Base-by-base conservation (phyloP, 345 rosid species). In the Trapa incisa region DNA sequence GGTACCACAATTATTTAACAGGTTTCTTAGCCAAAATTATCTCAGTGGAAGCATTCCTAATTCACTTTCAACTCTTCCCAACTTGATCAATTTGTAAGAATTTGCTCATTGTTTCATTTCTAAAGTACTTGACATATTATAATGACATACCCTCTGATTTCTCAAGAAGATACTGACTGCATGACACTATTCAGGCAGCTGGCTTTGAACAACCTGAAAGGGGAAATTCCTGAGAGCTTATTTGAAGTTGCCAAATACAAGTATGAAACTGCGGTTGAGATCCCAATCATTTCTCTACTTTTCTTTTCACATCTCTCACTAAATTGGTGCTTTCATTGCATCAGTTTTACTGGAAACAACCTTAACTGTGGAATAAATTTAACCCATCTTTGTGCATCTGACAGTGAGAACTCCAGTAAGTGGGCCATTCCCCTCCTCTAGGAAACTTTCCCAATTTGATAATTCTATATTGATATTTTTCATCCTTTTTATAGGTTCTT, bases 21-120 rank as follows among this genome's bases (percentile, higher is more conserved):
- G 99, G 89, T 83, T 87, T 4, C 78, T 94, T 77, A 87, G 90
- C 79, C 87, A 85, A 79, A 95, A 95, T 79, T 84, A 86, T 74
- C 96, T 95, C 65, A 77, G 63, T 41, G 98, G 97, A 72, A 75
- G 80, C 66, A 78, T 95, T 66, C 99, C 98, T 13, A 83, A 66
- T 39, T 86, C 98, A 67, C 84, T 95, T 58, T 70, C 85, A 0
- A 57, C 76, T 72, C 93, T 95, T 73, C 73, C 74, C 69, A 82
- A 66, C 77, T 83, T 95, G 83, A 86, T 85, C 75, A 87, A 72
- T 70, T 83, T 94, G 99, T 94, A 75, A 80, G 96, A 53, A 81
- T 67, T 11, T 5, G n/a, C 15, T 9, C 12, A n/a, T 38, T 67
- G 5, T 60, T 67, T 38, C 43, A 67, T 50, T 50, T 29, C 16